Conservation (phyloP, 768 basidiomycete species). For the Kwoniella mangroviensis region DNA sequence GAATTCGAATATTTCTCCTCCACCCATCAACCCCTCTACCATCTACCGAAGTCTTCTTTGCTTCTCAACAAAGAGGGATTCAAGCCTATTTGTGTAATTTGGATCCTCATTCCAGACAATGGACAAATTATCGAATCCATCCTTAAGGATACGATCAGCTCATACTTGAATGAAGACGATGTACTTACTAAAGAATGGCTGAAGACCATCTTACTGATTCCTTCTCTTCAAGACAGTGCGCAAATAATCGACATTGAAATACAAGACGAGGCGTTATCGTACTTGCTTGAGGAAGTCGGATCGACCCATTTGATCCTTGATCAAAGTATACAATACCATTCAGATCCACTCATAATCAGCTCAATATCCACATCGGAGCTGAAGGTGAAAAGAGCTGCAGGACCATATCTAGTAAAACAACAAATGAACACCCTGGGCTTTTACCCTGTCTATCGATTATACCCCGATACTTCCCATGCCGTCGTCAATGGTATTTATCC, state of each 20-base stretch:
- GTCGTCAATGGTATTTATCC: constrained; percentile 30
- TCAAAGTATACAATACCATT: neutral
- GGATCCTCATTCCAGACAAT: neutral
- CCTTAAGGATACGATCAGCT: neutral
- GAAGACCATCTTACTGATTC: constrained; percentile 1
- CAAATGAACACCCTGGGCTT: neutral
- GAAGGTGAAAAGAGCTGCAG: neutral
- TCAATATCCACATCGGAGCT: neutral
- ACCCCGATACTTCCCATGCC: constrained; percentile 26
- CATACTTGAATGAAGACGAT: constrained; percentile 7
- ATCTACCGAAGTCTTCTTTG: neutral
- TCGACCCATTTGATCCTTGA: neutral
- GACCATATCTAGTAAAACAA: neutral
- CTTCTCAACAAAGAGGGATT: neutral
- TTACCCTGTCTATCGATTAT: constrained; percentile 27
- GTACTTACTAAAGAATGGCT: constrained; percentile 5
- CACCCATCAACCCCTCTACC: neutral
- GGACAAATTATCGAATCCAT: neutral
- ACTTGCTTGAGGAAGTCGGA: neutral
- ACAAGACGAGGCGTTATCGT: neutral
- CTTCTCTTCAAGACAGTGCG: too few species aligned
- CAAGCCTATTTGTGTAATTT: neutral
- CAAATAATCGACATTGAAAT: neutral
- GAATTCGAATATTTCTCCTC: neutral
- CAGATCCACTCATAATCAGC: neutral